Conservation (phyloP, 805 yeast genomes). For the Kluyveromyces starmeri region DNA sequence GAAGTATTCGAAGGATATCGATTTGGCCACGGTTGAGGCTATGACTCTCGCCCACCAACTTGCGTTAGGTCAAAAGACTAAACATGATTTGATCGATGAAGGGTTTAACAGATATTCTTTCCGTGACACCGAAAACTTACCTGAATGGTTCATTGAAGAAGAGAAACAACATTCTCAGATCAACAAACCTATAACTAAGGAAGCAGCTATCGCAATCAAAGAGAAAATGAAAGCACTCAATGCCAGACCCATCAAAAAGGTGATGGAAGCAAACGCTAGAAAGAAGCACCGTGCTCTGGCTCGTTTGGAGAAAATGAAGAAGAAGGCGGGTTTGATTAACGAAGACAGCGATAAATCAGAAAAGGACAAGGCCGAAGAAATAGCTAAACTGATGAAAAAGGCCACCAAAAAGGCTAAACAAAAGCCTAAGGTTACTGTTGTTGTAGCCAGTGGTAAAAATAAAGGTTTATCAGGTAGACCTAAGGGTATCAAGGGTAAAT, state of each 20-base stretch:
- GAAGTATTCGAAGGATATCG: constrained; percentile 56
- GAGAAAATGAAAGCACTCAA: constrained; percentile 73
- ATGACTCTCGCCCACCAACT: constrained; percentile 97
- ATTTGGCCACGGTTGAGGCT: constrained; percentile 86
- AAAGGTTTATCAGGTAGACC: constrained; percentile 92
- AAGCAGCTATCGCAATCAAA: constrained; percentile 71
- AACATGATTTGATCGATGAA: constrained; percentile 81
- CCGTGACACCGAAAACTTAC: constrained; percentile 83
- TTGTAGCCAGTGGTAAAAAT: constrained; percentile 79
- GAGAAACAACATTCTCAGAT: constrained; percentile 81
- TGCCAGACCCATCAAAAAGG: constrained; percentile 98
- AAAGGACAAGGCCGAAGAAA: constrained; percentile 90
- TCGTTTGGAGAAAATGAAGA: constrained; percentile 79
- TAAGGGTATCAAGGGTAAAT: constrained; percentile 91
- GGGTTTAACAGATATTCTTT: constrained; percentile 89
- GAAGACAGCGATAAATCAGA: constrained; percentile 85
- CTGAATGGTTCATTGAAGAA: constrained; percentile 96
- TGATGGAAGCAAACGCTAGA: constrained; percentile 94
- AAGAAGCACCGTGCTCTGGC: constrained; percentile 88
- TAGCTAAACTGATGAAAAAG: constrained; percentile 74
- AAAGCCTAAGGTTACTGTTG: constrained; percentile 80
- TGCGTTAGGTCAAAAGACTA: constrained; percentile 80
- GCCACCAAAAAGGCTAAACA: constrained; percentile 59
- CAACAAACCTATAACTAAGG: constrained; percentile 89
- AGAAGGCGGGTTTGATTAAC: constrained; percentile 84